Conservation (phyloP, 108 stramenopile genomes). For the Conticribra weissflogii region DNA sequence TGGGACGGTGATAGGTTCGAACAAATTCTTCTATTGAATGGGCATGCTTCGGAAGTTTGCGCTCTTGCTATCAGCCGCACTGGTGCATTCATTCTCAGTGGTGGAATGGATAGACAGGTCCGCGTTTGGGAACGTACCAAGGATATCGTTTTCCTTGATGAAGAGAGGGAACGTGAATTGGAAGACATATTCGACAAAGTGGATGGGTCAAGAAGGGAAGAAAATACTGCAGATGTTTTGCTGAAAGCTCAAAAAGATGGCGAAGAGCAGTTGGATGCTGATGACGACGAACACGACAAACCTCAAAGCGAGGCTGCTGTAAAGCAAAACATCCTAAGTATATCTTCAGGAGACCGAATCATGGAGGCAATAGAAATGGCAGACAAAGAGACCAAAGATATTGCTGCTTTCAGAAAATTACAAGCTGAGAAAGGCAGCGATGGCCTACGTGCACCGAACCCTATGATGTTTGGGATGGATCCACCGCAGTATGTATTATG, state of each 20-base stretch:
- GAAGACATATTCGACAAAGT: conserved; percentile 90
- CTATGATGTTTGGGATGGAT: conserved; percentile 83
- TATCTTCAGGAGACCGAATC: conserved; percentile 92
- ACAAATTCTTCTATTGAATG: conserved; percentile 88
- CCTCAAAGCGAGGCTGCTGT: conserved; percentile 91
- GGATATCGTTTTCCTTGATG: conserved; percentile 96
- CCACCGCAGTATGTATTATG: conserved; percentile 87
- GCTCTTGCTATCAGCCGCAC: conserved; percentile 83
- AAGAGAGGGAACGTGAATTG: conserved; percentile 92
- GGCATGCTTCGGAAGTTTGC: conserved; percentile 92
- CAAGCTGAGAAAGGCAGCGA: conserved; percentile 41
- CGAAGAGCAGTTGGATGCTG: conserved; percentile 53
- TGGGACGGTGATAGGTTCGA: conserved; percentile 99
- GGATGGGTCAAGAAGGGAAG: conserved; percentile 58
- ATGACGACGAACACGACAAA: conserved; percentile 53
- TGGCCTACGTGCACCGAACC: conserved; percentile 61
- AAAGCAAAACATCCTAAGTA: conserved; percentile 78
- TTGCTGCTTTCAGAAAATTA: conserved; percentile 52
- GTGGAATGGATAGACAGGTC: conserved; percentile 93
- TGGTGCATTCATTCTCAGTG: conserved; percentile 88
- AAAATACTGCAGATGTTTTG: conserved; percentile 58
- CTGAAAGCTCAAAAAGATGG: conserved; percentile 43
- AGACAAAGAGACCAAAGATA: conserved; percentile 81
- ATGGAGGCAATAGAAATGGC: conserved; percentile 94
- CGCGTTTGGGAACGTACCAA: conserved; percentile 97